Evolutionary conservation across 441 rosid genomes (phyloP), one percentile per base, ranked within the genome.

Genomic region (Manihot esculenta): DNA sequence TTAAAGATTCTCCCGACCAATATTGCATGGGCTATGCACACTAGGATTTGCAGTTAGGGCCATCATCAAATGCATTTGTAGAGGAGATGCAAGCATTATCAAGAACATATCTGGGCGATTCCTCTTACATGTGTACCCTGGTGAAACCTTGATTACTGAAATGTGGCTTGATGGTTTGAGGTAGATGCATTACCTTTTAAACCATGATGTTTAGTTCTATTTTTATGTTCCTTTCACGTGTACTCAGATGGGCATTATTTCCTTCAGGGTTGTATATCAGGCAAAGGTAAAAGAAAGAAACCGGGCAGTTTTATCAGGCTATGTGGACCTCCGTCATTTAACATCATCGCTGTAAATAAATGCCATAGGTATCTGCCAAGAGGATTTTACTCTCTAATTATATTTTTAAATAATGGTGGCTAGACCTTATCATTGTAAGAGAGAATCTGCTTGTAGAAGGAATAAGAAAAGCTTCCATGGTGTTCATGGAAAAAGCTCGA

Each of bases 11-110:
- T 82, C 94, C 23, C 85, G 79, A 33, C 98, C 99, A 57, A 91
- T 93, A 85, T 70, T 91, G 89, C 99, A 95, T 50, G 98, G 99
- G 65, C 75, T 95, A 38, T 87, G 98, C 89, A 81, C 94, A 9
- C 91, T 93, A 0, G 98, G 98, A 53, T 93, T 86, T 69, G 89
- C 97, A 51, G 85, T 86, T 50, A 84, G 91, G 80, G 98, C 97
- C 50, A 51, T 93, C 79, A 85, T 93, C 82, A 95, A 89, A 72
- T 79, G 85, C 74, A 77, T 88, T 59, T 93, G 97, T 83, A 79
- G 78, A 79, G 98, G 97, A 62, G 90, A 93, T 61, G 77, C 92
- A 51, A 74, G 76, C 62, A 73, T 75, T 73, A 84, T 95, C 30
- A 93, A 88, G 78, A 82, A 33, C 53, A 88, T 95, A 73, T 86